Evolutionary conservation across 176 grass and related monocot genomes (phyloP).

Genomic region (Otatea glauca): DNA sequence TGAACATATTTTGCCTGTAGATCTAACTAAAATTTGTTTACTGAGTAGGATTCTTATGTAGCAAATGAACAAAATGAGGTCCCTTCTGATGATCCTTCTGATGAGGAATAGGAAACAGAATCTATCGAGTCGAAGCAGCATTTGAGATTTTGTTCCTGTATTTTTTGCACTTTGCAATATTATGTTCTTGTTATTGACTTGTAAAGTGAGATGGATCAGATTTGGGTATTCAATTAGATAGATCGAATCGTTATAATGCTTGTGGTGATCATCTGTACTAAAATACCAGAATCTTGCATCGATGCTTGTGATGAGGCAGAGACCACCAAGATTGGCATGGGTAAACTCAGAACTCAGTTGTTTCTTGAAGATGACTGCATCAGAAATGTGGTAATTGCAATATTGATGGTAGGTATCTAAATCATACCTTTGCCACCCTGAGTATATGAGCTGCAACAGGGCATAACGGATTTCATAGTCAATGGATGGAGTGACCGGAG

Average conservation of each 20-base stretch:
- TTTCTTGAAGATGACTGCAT: neutral
- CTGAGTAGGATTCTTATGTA: constrained; percentile 49
- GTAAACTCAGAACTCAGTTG: no score
- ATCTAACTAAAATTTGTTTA: constrained; percentile 20
- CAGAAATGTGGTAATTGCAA: neutral
- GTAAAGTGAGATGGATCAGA: neutral
- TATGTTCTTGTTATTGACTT: neutral
- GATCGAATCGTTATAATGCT: neutral
- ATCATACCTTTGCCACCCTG: no score
- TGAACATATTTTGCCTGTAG: neutral
- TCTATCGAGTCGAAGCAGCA: constrained; percentile 11
- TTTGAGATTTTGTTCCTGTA: neutral
- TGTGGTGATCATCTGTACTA: neutral
- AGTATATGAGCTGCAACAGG: no score
- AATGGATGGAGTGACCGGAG: no score
- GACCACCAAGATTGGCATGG: no score
- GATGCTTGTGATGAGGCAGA: neutral
- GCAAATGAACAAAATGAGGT: constrained; percentile 25
- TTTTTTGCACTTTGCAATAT: neutral
- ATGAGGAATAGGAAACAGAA: constrained; percentile 55
- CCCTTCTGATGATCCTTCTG: constrained; percentile 52
- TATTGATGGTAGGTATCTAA: no score
- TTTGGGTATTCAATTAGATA: neutral
- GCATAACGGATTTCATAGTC: no score
- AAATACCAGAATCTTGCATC: neutral